Base-by-base conservation (phyloP, 1,139 yeast species). In the Suhomyces bolitotheri region DNA sequence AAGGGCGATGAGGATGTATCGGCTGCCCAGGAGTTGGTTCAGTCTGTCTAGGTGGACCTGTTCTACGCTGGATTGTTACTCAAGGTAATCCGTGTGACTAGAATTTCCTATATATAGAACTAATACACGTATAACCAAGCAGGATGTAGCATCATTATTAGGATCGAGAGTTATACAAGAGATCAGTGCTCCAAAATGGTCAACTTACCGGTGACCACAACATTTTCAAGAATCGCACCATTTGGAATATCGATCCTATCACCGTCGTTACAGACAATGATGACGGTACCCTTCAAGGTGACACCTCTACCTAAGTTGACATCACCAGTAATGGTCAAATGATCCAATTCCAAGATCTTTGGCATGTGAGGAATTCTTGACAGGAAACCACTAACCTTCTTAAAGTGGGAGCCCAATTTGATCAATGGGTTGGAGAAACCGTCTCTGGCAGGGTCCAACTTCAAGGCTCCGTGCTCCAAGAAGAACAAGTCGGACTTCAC, bases 241-340 rank as follows among this genome's bases (percentile, higher is more conserved):
- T 92, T 90, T 52, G 98, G 98, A 71, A 92, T 87, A 60, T 92
- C 97, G 54, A 92, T 92, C 69, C 80, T 87, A 60, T 88, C 94
- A 46, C 97, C 97, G 56, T 92, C 98, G 45, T 92, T 90, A 66
- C 97, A 90, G 39, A 92, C 98, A 51, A 92, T 88, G 54, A 92
- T 92, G 44, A 92, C 98, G 10, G 98, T 92, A 46, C 98, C 98
- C 75, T 87, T 92, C 58, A 92, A 77, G 37, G 87, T 82, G 49
- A 94, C 95, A 53, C 80, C 81, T 63, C 87, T 87, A 55, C 98
- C 98, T 53, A 92, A 76, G 53, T 67, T 80, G 33, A 94, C 98
- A 60, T 92, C 90, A 66, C 98, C 98, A 38, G 98, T 92, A 51
- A 92, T 90, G 38, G 98, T 92, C 60, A 92, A 80, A 64, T 92